Evolutionary conservation across 1,284 basidiomycete genomes (phyloP), one percentile per base, ranked within the genome.

Genomic region (Cryptococcus sp.): DNA sequence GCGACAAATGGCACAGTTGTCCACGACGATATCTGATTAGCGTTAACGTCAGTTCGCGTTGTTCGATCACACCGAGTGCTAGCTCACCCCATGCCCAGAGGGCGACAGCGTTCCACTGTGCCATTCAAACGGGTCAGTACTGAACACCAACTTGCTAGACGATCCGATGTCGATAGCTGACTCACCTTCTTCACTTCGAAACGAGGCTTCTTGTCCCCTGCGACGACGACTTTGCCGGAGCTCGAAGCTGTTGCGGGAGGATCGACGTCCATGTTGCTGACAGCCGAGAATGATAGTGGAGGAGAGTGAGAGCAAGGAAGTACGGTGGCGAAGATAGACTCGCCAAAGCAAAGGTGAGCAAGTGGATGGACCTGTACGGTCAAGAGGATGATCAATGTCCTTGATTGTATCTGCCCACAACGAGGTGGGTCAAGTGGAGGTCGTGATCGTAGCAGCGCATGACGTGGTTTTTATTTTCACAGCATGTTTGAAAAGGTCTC

Each of bases 151-250:
- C 13, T 39, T 16, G 15, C 16, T 35, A 1, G 22, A 19, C 47
- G n/a, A n/a, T n/a, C n/a, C n/a, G n/a, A n/a, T n/a, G n/a, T n/a
- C n/a, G n/a, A n/a, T n/a, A n/a, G 43, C 40, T 17, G 46, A 57
- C 81, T 56, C 62, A 93, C 93, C 88, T 95, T 95, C 84, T 95
- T 96, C 64, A 96, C 93, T 79, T 96, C 93, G 70, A 96, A 96
- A 64, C 92, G 89, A 43, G 84, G 83, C 65, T 78, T 77, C 71
- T 72, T 73, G 58, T 83, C 83, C 67, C 83, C 83, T 56, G 75
- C 80, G 41, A 50, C 39, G 11, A 45, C 42, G 30, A 62, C 54
- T 42, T 50, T 49, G 22, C 48, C 42, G 6, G 57, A 30, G n/a
- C 35, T 23, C n/a, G 51, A 16, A n/a, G 57, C 17, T n/a, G 60